phyloP scores from a whole-genome alignment of 345 rosid species.

The Boechera stricta region DNA sequence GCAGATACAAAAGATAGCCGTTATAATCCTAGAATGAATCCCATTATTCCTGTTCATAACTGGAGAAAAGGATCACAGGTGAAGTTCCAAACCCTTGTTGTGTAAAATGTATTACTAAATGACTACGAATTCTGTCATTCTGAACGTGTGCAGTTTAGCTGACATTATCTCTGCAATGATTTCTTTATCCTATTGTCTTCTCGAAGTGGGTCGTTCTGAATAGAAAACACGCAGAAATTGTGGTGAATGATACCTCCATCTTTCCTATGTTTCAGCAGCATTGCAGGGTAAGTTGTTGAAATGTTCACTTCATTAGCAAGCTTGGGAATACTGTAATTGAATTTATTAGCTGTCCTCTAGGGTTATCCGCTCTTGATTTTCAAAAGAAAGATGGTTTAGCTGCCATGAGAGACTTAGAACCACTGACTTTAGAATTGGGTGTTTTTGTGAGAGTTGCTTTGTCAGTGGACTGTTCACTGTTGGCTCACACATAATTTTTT shows the following conservation, averaged over 20 bases:
- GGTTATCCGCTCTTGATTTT: background rate
- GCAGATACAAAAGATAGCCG: conserved; percentile 97
- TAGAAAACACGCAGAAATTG: conserved; percentile 85
- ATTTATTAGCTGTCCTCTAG: background rate
- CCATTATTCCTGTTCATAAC: conserved; percentile 73
- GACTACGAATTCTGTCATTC: conserved; percentile 4
- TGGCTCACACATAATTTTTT: conserved; percentile 9
- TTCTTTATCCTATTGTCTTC: conserved; percentile 34
- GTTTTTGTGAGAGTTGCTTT: conserved; percentile 19
- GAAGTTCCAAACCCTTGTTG: conserved; percentile 32
- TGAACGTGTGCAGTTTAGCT: conserved; percentile 26
- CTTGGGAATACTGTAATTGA: background rate
- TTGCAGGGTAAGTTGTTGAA: conserved; percentile 74
- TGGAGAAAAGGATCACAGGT: conserved; percentile 99
- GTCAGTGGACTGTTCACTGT: conserved; percentile 19
- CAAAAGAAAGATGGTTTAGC: conserved; percentile 5
- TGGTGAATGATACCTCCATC: conserved; percentile 79
- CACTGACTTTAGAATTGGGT: background rate
- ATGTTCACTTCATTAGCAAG: conserved; percentile 13
- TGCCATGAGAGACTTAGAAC: conserved; percentile 12
- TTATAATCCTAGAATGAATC: conserved; percentile 92
- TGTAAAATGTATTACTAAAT: background rate
- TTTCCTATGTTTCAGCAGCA: conserved; percentile 86
- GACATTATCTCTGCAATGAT: conserved; percentile 17
- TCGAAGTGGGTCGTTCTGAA: conserved; percentile 89